Evolutionary conservation across 257 asterid species (phyloP), one percentile per base, ranked within the genome.

Genomic region (Haberlea rhodopensis): DNA sequence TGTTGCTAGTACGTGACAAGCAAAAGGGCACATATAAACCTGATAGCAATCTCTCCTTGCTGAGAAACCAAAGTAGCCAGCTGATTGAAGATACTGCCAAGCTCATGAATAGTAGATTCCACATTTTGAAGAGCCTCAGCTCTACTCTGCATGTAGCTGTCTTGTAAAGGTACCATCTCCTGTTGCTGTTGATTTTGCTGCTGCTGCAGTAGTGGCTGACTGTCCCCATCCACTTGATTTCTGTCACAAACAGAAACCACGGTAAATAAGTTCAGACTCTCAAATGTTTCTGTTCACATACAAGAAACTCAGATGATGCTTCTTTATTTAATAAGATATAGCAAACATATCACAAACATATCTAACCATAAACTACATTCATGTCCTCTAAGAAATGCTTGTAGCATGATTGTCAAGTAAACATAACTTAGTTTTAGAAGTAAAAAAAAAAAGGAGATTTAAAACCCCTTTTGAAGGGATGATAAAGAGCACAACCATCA

Each of bases 91-190:
- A 84, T 87, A 76, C 64, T 84, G 79, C 95, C 45, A 37, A 84
- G 85, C 76, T 84, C 95, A 63, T 82, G 87, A 65, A 86, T 86
- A 2, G 90, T 81, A 23, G 95, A 82, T 69, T 87, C 95, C 46
- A 80, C 89, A 52, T 79, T 87, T 64, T 84, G 89, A 63, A 87
- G 84, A 71, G 91, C 89, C 71, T 84, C 95, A 20, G 91, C 85
- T 79, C 95, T 77, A 73, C 95, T 87, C 73, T 84, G 91, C 95
- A 86, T 82, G 78, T 82, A 86, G 75, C 81, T 81, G 78, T 86
- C 95, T 57, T 84, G 91, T 66, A 78, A 56, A 18, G 95, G 89
- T 76, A 77, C 89, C 80, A 84, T 7, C 81, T 82, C 87, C 73
- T 87, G 95, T 70, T 82, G 85, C 69, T 84, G 81, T 48, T 83